Evolutionary conservation across 345 rosid species (phyloP).

Genomic region (Lepidium sativum): DNA sequence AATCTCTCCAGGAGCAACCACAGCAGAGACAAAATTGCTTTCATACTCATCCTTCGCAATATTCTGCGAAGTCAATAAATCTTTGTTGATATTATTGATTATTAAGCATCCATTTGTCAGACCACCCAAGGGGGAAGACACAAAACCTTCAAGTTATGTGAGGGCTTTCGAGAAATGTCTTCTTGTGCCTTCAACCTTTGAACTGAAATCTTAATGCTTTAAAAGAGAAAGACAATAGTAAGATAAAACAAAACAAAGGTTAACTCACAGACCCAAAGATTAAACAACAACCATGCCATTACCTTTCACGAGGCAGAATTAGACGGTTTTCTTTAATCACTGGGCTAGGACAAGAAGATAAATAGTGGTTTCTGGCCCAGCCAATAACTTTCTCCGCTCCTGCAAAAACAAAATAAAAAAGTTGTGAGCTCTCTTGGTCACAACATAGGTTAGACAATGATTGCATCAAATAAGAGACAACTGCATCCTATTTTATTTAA

Average conservation of each 20-base stretch:
- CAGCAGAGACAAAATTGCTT: constrained; percentile 78
- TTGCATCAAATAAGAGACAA: constrained; percentile 2
- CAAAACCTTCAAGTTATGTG: constrained; percentile 72
- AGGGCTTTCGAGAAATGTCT: constrained; percentile 49
- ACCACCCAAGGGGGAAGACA: not conserved
- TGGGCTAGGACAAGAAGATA: constrained; percentile 62
- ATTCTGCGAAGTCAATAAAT: constrained; percentile 38
- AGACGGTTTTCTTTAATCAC: constrained; percentile 57
- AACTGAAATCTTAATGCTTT: constrained; percentile 84
- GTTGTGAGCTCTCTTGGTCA: constrained; percentile 9
- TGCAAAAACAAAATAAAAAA: constrained; percentile 26
- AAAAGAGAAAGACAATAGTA: constrained; percentile 25
- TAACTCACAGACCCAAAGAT: not conserved
- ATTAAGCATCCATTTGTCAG: constrained; percentile 2
- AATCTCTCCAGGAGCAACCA: constrained; percentile 89
- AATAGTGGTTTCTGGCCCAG: constrained; percentile 89
- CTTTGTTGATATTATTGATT: constrained; percentile 12
- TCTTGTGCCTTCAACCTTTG: constrained; percentile 80
- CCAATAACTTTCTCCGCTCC: constrained; percentile 95
- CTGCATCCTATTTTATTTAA: not conserved
- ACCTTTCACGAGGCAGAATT: constrained; percentile 83
- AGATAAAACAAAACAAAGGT: constrained; percentile 4
- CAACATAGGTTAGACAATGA: not conserved
- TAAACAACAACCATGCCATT: constrained; percentile 2
- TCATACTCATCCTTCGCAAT: constrained; percentile 91